Evolutionary conservation across 176 grass and related monocot genomes (phyloP).

Genomic region (Calamus simplicifolius): DNA sequence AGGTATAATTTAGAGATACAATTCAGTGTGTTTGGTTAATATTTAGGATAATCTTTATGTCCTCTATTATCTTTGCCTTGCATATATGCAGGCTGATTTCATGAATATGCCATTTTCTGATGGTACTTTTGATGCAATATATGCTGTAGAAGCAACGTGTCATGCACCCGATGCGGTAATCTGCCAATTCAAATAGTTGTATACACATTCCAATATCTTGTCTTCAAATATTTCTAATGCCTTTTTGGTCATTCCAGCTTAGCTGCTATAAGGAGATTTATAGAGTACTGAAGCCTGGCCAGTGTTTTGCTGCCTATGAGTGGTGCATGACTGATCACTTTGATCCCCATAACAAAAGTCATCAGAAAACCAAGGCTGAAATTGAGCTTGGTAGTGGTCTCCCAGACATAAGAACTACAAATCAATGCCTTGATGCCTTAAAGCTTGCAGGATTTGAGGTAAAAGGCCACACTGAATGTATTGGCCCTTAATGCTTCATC

Average conservation of each 20-base stretch:
- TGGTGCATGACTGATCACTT: slow-evolving; percentile 94
- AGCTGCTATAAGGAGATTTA: slow-evolving; percentile 92
- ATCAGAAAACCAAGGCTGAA: slow-evolving; percentile 79
- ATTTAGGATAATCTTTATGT: too few species aligned
- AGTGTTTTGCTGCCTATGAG: slow-evolving; percentile 84
- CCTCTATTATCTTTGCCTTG: too few species aligned
- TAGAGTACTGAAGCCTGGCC: slow-evolving; percentile 88
- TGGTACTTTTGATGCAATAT: slow-evolving; percentile 48
- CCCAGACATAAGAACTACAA: slow-evolving; percentile 76
- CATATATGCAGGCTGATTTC: slow-evolving; percentile 58
- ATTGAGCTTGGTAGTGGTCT: slow-evolving; percentile 88
- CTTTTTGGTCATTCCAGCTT: slow-evolving; percentile 44
- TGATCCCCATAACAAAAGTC: slow-evolving; percentile 63
- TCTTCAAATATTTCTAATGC: neutral
- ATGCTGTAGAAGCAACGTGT: slow-evolving; percentile 77
- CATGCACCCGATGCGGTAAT: slow-evolving; percentile 61
- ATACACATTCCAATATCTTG: neutral
- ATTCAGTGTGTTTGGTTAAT: too few species aligned
- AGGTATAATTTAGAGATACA: too few species aligned
- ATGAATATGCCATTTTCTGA: slow-evolving; percentile 77
- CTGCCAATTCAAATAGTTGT: neutral
- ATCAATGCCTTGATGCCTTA: slow-evolving; percentile 81
- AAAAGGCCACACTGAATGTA: neutral
- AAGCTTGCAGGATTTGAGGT: slow-evolving; percentile 95
- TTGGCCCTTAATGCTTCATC: too few species aligned